Percentiles rank a stretch among this genome's conserved stretches.
These are phyloP conservation scores for Alternaria novae-zelandiae DNA, from an alignment of 2,329 filamentous ascomycete species.

Conservation along the genomic window DNA sequence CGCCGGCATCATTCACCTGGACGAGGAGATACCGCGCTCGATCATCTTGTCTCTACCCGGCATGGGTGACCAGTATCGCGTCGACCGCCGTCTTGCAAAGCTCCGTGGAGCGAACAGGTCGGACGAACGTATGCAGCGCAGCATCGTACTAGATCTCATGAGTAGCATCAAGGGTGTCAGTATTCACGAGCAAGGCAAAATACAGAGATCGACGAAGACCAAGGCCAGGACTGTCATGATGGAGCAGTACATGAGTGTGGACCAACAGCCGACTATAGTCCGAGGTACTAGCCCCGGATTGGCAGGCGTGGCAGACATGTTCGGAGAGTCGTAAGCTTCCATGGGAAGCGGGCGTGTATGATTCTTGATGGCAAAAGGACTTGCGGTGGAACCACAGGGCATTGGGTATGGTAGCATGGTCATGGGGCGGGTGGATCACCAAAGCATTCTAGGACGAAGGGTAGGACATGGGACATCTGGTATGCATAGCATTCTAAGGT, in stretches of 20 bases:
- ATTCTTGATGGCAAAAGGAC: not conserved
- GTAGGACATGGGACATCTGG: not conserved
- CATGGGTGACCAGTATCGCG: constrained; percentile 67
- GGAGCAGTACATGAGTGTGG: constrained; percentile 53
- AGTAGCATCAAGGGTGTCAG: constrained; percentile 88
- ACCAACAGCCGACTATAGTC: constrained; percentile 45
- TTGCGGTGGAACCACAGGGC: not conserved
- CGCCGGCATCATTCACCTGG: constrained; percentile 80
- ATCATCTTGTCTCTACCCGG: constrained; percentile 83
- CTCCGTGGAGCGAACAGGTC: constrained; percentile 55
- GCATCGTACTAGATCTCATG: constrained; percentile 81
- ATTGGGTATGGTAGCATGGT: not conserved
- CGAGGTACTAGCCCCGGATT: constrained; percentile 50
- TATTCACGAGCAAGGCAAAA: constrained; percentile 90
- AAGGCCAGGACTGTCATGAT: constrained; percentile 44
- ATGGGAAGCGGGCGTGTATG: not conserved
- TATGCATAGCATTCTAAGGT: not conserved
- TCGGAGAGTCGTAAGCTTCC: constrained; percentile 31
- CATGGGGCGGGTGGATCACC: not conserved
- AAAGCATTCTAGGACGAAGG: not conserved
- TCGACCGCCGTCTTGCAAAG: constrained; percentile 61
- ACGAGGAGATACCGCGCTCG: constrained; percentile 73
- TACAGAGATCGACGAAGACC: constrained; percentile 54
- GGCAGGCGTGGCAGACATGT: constrained; percentile 55
- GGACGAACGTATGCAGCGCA: constrained; percentile 76